Conservation (phyloP, 2,329 filamentous ascomycete species). For the Didymella glomerata region DNA sequence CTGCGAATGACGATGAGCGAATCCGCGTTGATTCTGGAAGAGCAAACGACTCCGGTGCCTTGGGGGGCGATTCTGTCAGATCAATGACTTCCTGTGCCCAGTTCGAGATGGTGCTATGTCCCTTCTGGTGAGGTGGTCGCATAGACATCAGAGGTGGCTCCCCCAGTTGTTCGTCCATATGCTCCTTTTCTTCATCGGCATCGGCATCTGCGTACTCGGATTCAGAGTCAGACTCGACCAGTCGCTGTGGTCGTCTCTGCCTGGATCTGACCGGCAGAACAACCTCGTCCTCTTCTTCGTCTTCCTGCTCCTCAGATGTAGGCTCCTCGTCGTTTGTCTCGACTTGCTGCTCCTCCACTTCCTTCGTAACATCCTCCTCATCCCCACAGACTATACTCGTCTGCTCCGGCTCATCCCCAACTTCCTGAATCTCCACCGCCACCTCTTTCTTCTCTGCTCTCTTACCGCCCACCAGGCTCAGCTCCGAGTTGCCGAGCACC, state of each 20-base stretch:
- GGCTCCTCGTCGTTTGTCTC: constrained; percentile 11
- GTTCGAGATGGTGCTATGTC: constrained; percentile 38
- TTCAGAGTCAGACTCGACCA: constrained; percentile 30
- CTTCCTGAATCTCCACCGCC: constrained; percentile 17
- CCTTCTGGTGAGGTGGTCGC: constrained; percentile 38
- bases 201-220: constrained; percentile 31
- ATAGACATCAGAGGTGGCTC: constrained; percentile 29
- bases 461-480: constrained; percentile 12
- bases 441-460: constrained; percentile 12
- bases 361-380: constrained; percentile 26
- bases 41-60: constrained; percentile 31
- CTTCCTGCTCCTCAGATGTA: constrained; percentile 19
- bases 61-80: constrained; percentile 39
- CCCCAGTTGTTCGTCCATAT: constrained; percentile 12
- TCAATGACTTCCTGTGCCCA: constrained; percentile 48
- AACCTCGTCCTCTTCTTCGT: constrained; percentile 43
- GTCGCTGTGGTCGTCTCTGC: constrained; percentile 28
- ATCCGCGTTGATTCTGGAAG: constrained; percentile 31
- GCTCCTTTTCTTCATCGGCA: constrained; percentile 14
- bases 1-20: constrained; percentile 37
- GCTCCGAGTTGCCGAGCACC: constrained; percentile 22
- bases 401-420: constrained; percentile 34
- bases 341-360: constrained; percentile 18
- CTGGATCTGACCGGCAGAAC: constrained; percentile 32
- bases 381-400: constrained; percentile 46